A percentile compares a stretch with the other conserved stretches of the same genome.
Conservation (phyloP, 2,329 filamentous ascomycete genomes). For the Colletotrichum zoysiae region DNA sequence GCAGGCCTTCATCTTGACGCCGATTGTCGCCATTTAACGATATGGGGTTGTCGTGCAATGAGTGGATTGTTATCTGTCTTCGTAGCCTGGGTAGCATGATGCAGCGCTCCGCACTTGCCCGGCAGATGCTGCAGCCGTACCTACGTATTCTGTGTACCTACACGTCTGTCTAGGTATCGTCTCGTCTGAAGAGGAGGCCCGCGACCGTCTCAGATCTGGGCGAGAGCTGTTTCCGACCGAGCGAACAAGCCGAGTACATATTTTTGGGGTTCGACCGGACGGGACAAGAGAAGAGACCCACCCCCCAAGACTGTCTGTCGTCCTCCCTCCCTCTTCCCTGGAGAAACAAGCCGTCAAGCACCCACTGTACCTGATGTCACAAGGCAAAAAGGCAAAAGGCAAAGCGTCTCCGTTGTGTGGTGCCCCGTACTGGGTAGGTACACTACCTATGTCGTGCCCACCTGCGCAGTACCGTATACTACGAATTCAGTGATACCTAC, state of each 20-base stretch:
- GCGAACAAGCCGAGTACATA: slow-evolving; percentile 19
- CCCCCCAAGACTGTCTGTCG: neutral
- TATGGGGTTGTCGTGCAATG: neutral
- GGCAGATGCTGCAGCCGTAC: neutral
- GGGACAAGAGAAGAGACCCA: slow-evolving; percentile 11
- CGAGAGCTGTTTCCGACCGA: slow-evolving; percentile 35
- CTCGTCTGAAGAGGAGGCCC: slow-evolving; percentile 35
- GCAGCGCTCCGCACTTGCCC: neutral
- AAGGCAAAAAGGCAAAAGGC: neutral
- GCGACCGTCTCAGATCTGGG: slow-evolving; percentile 40
- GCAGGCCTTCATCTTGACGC: no score
- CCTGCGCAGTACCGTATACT: no score
- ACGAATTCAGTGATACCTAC: neutral
- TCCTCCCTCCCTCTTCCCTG: neutral
- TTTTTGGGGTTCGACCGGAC: slow-evolving; percentile 36
- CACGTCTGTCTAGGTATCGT: no score
- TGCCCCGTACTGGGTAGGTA: neutral
- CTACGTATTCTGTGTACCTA: slow-evolving; percentile 7
- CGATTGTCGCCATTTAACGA: neutral
- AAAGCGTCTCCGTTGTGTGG: neutral
- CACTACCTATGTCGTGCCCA: no score
- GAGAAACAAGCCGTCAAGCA: slow-evolving; percentile 24
- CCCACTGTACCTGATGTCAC: slow-evolving; percentile 28
- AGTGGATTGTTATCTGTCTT: neutral
- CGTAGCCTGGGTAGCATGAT: neutral